Base-by-base conservation (phyloP, 73 alveolate species). In the Durusdinium trenchii region DNA sequence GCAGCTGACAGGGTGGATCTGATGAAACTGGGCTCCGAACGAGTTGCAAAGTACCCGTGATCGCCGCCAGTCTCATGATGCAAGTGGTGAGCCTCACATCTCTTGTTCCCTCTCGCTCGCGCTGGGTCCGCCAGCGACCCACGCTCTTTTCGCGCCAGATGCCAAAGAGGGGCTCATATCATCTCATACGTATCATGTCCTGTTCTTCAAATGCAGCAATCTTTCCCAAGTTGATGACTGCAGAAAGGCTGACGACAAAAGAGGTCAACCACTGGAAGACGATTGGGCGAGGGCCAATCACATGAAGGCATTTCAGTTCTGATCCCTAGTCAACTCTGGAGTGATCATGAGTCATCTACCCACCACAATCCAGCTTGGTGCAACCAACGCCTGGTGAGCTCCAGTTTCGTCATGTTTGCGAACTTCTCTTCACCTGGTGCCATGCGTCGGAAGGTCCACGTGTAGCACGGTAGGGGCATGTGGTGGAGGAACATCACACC, bases 31-130 rank as follows among this genome's bases (percentile, higher is more conserved):
- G 38, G 69, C 73, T 82, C 32, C 67, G 83, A 35, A 36, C 96
- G 71, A 90, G 35, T 52, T 90, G 97, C 83, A 90, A 14, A 30
- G 97, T 90, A 87, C 97, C 97, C 26, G 97, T 90, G 54, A 90
- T 67, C 45, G 97, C 97, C 32, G 97, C 97, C 40, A 90, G 51
- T 90, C 97, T 43, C 43, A 90, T 42, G 76, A 90, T 90, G 97
- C 97, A 90, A 7, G 97, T 90, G 57, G 71, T 14, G 6, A 90
- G 86, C 97, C 97, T 90, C 62, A 23, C 16, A 18, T 35, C 30
- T n/a, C n/a, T n/a, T n/a, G n/a, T n/a, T n/a, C n/a, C n/a, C n/a
- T n/a, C n/a, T n/a, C n/a, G n/a, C n/a, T n/a, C n/a, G n/a, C n/a
- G n/a, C n/a, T n/a, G n/a, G n/a, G n/a, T n/a, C n/a, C n/a, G n/a